Evolutionary conservation across 2,329 filamentous ascomycete genomes (phyloP).

Genomic region (Domatiomyces catenatus): DNA sequence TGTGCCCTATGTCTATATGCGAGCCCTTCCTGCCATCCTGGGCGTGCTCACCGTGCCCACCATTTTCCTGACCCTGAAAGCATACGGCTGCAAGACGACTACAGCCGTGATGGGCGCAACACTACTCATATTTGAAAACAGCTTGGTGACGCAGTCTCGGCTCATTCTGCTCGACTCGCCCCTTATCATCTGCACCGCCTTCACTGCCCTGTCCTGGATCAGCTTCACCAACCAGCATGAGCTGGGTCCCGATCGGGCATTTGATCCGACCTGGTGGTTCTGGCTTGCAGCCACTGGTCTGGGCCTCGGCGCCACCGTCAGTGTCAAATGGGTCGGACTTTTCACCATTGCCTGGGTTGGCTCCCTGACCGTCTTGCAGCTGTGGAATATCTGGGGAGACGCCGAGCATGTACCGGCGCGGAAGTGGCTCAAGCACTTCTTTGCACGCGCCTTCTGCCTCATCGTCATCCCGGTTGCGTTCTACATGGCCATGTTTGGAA

Average conservation of each 20-base stretch:
- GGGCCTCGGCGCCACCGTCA: slow-evolving; percentile 74
- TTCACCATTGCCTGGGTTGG: slow-evolving; percentile 99
- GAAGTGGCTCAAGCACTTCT: slow-evolving; percentile 83
- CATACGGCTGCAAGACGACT: slow-evolving; percentile 70
- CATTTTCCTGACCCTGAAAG: slow-evolving; percentile 91
- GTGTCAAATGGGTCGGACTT: slow-evolving; percentile 97
- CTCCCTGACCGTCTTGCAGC: slow-evolving; percentile 71
- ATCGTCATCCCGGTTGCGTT: slow-evolving; percentile 78
- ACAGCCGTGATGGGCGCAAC: slow-evolving; percentile 71
- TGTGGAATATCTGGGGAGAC: slow-evolving; percentile 91
- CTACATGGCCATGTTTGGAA: slow-evolving; percentile 93
- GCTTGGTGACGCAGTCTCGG: slow-evolving; percentile 83
- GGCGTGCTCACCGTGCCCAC: slow-evolving; percentile 77
- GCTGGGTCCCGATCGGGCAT: slow-evolving; percentile 74
- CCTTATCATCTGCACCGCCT: slow-evolving; percentile 78
- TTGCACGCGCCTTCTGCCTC: slow-evolving; percentile 78
- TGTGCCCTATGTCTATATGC: slow-evolving; percentile 96
- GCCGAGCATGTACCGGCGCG: slow-evolving; percentile 70
- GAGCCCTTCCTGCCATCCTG: slow-evolving; percentile 75
- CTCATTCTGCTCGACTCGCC: slow-evolving; percentile 93
- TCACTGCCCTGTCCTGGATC: slow-evolving; percentile 77
- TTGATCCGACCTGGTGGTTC: slow-evolving; percentile 90
- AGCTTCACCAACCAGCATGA: slow-evolving; percentile 97
- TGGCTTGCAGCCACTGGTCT: slow-evolving; percentile 82
- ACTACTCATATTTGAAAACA: slow-evolving; percentile 92